These are phyloP conservation scores for Xylaria polymorpha DNA, from an alignment of 2,329 filamentous ascomycete species.

Conservation along the genomic window DNA sequence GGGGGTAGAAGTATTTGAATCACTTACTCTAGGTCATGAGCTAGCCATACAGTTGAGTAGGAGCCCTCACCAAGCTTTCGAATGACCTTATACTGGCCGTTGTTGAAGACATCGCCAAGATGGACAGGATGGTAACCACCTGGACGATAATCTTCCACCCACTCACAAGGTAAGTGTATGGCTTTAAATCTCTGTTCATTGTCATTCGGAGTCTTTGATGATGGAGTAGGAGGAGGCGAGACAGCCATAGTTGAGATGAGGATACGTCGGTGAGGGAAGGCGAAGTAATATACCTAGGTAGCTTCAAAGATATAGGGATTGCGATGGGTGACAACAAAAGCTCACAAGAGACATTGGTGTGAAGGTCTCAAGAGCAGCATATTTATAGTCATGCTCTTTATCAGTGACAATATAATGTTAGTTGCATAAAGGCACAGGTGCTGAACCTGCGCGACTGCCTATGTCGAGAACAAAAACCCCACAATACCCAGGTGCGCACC, in stretches of 20 bases:
- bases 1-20: constrained; percentile 4
- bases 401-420: background rate
- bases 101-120: constrained; percentile 44
- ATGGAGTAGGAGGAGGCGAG: constrained; percentile 38
- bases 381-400: background rate
- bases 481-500: background rate
- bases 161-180: constrained; percentile 46
- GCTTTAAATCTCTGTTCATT: constrained; percentile 43
- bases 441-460: background rate
- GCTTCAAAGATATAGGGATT: background rate
- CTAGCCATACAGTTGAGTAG: constrained; percentile 48
- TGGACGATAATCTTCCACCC: constrained; percentile 43
- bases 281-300: background rate
- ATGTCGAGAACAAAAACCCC: background rate
- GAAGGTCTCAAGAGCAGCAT: background rate
- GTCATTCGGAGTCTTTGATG: constrained; percentile 17
- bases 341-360: background rate
- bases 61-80: constrained; percentile 47
- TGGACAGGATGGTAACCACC: constrained; percentile 48
- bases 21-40: constrained; percentile 45
- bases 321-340: background rate
- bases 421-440: background rate
- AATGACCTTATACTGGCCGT: constrained; percentile 46
- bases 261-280: background rate
- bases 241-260: background rate